Evolutionary conservation across 2,329 filamentous ascomycete genomes (phyloP).

Genomic region (Botrytis aclada): DNA sequence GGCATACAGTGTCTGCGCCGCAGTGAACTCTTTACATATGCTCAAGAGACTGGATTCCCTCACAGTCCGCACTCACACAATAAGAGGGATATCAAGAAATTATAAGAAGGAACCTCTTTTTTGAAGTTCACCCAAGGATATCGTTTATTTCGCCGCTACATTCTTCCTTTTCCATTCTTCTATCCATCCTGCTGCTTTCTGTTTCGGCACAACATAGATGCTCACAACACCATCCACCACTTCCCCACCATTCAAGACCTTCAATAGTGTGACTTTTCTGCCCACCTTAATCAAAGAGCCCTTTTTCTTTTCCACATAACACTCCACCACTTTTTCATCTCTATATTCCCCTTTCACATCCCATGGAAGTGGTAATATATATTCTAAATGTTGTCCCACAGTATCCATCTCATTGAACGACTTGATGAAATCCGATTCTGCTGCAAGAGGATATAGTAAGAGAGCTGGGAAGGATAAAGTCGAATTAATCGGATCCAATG

Average conservation of each 20-base stretch:
- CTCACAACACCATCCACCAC: slow-evolving; percentile 81
- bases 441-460: slow-evolving; percentile 77
- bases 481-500: slow-evolving; percentile 65
- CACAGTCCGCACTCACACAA: not conserved
- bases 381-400: slow-evolving; percentile 73
- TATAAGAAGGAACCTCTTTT: not conserved
- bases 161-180: slow-evolving; percentile 79
- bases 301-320: slow-evolving; percentile 78
- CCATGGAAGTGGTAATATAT: slow-evolving; percentile 89
- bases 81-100: not conserved
- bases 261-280: slow-evolving; percentile 74
- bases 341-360: slow-evolving; percentile 67
- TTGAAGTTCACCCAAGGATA: not conserved
- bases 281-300: slow-evolving; percentile 88
- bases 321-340: slow-evolving; percentile 69
- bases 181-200: slow-evolving; percentile 71
- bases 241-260: slow-evolving; percentile 73
- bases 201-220: slow-evolving; percentile 77
- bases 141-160: slow-evolving; percentile 37
- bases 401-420: slow-evolving; percentile 74
- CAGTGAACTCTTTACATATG: no score
- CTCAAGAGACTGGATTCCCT: not conserved
- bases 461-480: slow-evolving; percentile 74
- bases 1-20: no score
- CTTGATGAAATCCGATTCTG: slow-evolving; percentile 89